Base-by-base conservation (phyloP, 1,284 basidiomycete genomes). In the Fereydounia khargensis region DNA sequence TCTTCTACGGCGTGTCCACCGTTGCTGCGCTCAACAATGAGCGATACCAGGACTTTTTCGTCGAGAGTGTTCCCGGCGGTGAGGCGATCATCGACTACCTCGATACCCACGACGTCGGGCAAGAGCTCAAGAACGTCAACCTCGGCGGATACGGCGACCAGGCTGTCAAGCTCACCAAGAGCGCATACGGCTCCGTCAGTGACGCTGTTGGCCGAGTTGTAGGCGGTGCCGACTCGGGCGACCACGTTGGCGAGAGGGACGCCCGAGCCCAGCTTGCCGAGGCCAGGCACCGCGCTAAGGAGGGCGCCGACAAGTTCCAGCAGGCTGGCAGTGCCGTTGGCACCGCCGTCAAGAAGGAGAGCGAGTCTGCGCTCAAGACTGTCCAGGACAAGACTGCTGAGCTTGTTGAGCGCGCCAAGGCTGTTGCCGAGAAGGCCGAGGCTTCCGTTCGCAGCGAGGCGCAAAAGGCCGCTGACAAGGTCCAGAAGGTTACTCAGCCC, bases 41-140 rank as follows among this genome's bases (percentile, higher is more conserved):
- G 27, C 55, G 57, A 18, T 74, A 73, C 59, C 84, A 86, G 74
- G 85, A 89, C 67, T 81, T 91, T 71, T 91, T 91, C 79, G 81
- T 84, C 52, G 85, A 87, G 68, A 80, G 83, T 50, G 84, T 90
- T 37, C 90, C 89, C 3, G 76, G 78, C 20, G 91, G 86, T 33
- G 82, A 87, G 63, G 71, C 80, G 18, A 81, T 94, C 72, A 81
- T 72, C 39, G 59, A 59, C 44, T 62, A 57, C 41, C 70, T 73
- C 41, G 65, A 72, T 35, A 56, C 63, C 14, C 54, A 67, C 51
- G 53, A 66, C 23, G 47, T 59, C 6, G 51, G 53, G 24, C 46
- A 65, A 36, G 54, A 65, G 34, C 44, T 65, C 36, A 59, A 52
- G 44, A 44, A 42, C 42, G 42, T 61, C 36, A 57, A 58, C 42